Evolutionary conservation across 2,329 filamentous ascomycete species (phyloP).

Genomic region (Colletotrichum sp.): DNA sequence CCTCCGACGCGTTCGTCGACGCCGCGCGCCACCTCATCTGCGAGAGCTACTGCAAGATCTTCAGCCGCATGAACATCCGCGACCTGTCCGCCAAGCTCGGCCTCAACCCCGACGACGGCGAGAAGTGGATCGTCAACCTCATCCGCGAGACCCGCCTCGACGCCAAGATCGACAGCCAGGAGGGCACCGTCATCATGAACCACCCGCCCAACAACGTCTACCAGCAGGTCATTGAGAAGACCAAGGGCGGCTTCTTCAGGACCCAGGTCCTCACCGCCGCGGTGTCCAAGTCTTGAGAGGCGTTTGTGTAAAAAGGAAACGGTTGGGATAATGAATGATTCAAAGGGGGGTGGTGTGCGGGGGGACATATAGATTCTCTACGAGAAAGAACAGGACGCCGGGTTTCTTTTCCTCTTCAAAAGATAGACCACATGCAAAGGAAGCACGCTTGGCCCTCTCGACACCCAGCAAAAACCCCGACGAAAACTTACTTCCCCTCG

Average conservation of each 20-base stretch:
- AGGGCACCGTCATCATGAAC: constrained; percentile 99
- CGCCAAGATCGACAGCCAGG: constrained; percentile 99
- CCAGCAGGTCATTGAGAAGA: constrained; percentile 98
- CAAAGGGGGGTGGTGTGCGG: neutral
- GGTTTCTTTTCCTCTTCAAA: neutral
- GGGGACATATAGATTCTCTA: too few relatives aligned
- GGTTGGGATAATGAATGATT: neutral
- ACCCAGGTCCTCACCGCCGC: constrained; percentile 89
- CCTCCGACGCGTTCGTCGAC: constrained; percentile 89
- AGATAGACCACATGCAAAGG: neutral
- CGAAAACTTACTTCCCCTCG: too few relatives aligned
- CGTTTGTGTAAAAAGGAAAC: neutral
- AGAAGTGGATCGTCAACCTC: constrained; percentile 99
- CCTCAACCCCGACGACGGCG: constrained; percentile 90
- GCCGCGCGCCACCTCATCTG: constrained; percentile 95
- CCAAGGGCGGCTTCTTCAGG: constrained; percentile 98
- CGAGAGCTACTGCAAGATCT: constrained; percentile 99
- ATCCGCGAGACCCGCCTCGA: constrained; percentile 97
- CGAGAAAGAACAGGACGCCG: too few relatives aligned
- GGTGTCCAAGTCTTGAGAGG: constrained; percentile 50
- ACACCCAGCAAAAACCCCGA: too few relatives aligned
- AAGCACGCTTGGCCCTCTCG: too few relatives aligned
- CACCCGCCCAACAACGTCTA: constrained; percentile 98
- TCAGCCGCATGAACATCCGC: constrained; percentile 97
- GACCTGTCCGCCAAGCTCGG: constrained; percentile 92